Percentiles rank a stretch among this genome's conserved stretches.
Conservation (phyloP, 805 yeast genomes). For the Schwanniomyces yamadae region DNA sequence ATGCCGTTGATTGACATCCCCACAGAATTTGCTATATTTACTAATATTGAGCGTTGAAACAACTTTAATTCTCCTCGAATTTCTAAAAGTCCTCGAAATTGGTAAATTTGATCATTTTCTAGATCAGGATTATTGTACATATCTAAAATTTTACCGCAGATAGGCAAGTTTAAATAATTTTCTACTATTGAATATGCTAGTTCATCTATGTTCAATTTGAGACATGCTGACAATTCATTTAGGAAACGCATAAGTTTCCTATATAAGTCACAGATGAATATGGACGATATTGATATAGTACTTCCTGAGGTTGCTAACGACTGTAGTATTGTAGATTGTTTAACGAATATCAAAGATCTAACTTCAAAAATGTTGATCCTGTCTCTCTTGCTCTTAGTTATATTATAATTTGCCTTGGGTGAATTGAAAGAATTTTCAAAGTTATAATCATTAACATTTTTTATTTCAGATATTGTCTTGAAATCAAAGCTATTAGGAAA, state of each 20-base stretch:
- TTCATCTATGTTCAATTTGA: constrained; percentile 30
- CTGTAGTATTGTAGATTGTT: constrained; percentile 35
- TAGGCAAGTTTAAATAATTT: constrained; percentile 32
- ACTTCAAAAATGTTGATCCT: constrained; percentile 24
- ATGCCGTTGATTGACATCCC: constrained; percentile 21
- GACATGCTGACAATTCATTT: constrained; percentile 30
- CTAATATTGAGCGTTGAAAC: constrained; percentile 45
- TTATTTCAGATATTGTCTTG: constrained; percentile 6
- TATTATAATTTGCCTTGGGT: constrained; percentile 1
- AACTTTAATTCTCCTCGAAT: constrained; percentile 50
- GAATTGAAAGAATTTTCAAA: constrained; percentile 14
- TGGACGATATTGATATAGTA: constrained; percentile 41
- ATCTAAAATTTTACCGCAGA: constrained; percentile 26
- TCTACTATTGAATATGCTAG: constrained; percentile 40
- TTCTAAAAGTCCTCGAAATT: constrained; percentile 30
- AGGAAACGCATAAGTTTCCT: constrained; percentile 39
- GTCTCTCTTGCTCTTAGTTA: not conserved
- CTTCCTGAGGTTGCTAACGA: constrained; percentile 34
- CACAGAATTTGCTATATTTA: constrained; percentile 19
- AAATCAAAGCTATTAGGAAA: constrained; percentile 5
- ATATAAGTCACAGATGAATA: constrained; percentile 39
- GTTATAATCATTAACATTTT: constrained; percentile 9
- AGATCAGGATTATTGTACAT: constrained; percentile 12
- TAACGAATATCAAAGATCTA: constrained; percentile 33
- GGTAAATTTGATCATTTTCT: constrained; percentile 10